Evolutionary conservation across 495 filamentous ascomycete genomes (phyloP), one percentile per base, ranked within the genome.

Genomic region (Tetracladium setigerum): DNA sequence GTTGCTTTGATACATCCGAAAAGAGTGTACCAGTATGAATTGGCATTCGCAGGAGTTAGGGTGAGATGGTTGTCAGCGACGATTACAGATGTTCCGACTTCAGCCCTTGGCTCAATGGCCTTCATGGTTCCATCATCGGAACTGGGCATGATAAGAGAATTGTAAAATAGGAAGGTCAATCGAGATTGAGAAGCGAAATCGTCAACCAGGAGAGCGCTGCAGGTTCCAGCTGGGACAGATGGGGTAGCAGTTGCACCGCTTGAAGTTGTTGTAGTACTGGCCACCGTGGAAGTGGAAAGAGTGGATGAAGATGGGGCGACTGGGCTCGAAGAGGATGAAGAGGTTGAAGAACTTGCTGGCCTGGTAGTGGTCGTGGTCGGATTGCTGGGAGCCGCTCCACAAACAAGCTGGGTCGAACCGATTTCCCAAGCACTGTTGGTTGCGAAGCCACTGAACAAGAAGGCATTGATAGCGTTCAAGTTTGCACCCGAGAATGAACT

Each of bases 151-250:
- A 71, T 58, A 62, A 81, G 52, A 33, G 78, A 70, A 55, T 83
- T 83, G 64, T 83, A 83, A 56, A 64, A 75, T 8, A 83, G 62
- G 61, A 83, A 83, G 0, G 79, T 83, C 44, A 83, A 62, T 14
- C 78, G 73, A 13, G 79, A 83, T 51, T 83, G 79, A 13, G 78
- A 82, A 35, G 64, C 67, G 67, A 72, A 83, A 65, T 83, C 79
- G 40, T 83, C 79, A 47, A 82, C 67, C 19, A 81, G 62, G 22
- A 80, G 61, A 45, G 68, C 59, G 4, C 65, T 54, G 63, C 78
- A 83, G 9, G 58, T 54, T 15, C 63, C 65, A 9, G 63, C 38
- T 13, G 53, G 47, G 14, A 46, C 50, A 14, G 17, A 27, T 7
- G 46, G 38, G 32, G 55, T 50, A 30, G 24, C 34, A 10, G 44